Evolutionary conservation across 1,284 basidiomycete genomes (phyloP).

Genomic region (Marasmius oreades): DNA sequence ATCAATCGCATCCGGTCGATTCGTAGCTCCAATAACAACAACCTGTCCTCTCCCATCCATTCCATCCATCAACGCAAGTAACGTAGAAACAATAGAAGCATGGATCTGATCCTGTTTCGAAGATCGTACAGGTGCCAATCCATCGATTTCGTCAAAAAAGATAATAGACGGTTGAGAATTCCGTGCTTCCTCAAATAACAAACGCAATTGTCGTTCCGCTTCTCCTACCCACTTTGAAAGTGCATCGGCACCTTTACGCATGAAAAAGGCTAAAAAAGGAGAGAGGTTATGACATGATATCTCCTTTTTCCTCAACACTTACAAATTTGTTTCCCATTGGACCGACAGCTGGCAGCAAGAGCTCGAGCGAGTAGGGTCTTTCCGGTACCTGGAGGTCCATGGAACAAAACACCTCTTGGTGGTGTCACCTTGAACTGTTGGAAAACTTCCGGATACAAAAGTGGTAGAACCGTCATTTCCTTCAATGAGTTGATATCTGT

Average conservation of each 20-base stretch:
- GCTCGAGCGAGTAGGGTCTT: slow-evolving; percentile 94
- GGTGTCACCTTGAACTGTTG: slow-evolving; percentile 94
- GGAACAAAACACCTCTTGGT: slow-evolving; percentile 95
- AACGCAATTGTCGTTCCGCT: slow-evolving; percentile 92
- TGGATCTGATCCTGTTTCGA: slow-evolving; percentile 99
- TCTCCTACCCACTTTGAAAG: slow-evolving; percentile 99
- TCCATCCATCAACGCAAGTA: slow-evolving; percentile 98
- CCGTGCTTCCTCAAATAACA: slow-evolving; percentile 95
- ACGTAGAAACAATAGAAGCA: slow-evolving; percentile 94
- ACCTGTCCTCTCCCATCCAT: slow-evolving; percentile 99
- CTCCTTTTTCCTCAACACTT: slow-evolving; percentile 7
- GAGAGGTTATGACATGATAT: neutral
- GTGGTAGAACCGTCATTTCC: slow-evolving; percentile 96
- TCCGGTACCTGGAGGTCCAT: slow-evolving; percentile 93
- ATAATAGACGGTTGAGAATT: slow-evolving; percentile 94
- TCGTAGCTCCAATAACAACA: slow-evolving; percentile 97
- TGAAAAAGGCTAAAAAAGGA: slow-evolving; percentile 82
- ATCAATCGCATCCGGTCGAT: slow-evolving; percentile 96
- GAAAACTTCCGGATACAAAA: slow-evolving; percentile 97
- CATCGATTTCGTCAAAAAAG: slow-evolving; percentile 99
- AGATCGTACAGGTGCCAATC: slow-evolving; percentile 94
- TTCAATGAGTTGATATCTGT: slow-evolving; percentile 94
- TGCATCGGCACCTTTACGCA: slow-evolving; percentile 99
- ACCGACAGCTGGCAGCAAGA: slow-evolving; percentile 90
- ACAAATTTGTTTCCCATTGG: slow-evolving; percentile 90